phyloP scores from a whole-genome alignment of 345 rosid species.

The Dovyalis caffra region DNA sequence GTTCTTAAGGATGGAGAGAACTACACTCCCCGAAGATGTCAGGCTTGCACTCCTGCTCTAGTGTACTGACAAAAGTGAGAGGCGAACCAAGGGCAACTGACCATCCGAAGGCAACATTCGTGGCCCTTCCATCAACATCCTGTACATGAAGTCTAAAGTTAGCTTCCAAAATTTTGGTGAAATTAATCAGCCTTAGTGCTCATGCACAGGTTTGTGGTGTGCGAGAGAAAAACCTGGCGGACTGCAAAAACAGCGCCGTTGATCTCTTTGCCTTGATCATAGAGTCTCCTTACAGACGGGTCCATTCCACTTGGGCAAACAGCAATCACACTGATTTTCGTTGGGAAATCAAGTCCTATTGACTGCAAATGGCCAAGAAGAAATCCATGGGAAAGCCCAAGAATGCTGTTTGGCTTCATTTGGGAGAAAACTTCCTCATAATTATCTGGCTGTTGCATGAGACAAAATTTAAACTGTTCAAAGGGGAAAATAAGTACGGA shows the following conservation, averaged over 20 bases:
- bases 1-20: conserved; percentile 31
- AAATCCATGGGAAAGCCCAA: conserved; percentile 90
- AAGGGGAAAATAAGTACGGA: too few relatives aligned
- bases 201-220: too few relatives aligned
- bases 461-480: not conserved
- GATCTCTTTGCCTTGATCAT: conserved; percentile 84
- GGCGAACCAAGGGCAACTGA: conserved; percentile 91
- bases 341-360: conserved; percentile 68
- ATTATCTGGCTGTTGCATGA: conserved; percentile 57
- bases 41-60: conserved; percentile 92
- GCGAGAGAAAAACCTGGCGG: conserved; percentile 58
- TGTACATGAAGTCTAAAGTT: too few relatives aligned
- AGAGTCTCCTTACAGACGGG: conserved; percentile 89
- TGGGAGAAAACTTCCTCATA: conserved; percentile 73
- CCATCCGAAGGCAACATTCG: conserved; percentile 89
- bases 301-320: conserved; percentile 93
- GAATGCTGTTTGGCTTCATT: conserved; percentile 92
- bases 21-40: conserved; percentile 79
- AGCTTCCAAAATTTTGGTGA: too few relatives aligned
- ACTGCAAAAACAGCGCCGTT: conserved; percentile 95
- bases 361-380: conserved; percentile 87
- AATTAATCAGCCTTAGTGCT: too few relatives aligned
- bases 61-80: conserved; percentile 77
- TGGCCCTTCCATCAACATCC: conserved; percentile 93
- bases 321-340: conserved; percentile 74